These are phyloP conservation scores for Boletus mariae DNA, from an alignment of 1,284 basidiomycete genomes.

Conservation along the genomic window DNA sequence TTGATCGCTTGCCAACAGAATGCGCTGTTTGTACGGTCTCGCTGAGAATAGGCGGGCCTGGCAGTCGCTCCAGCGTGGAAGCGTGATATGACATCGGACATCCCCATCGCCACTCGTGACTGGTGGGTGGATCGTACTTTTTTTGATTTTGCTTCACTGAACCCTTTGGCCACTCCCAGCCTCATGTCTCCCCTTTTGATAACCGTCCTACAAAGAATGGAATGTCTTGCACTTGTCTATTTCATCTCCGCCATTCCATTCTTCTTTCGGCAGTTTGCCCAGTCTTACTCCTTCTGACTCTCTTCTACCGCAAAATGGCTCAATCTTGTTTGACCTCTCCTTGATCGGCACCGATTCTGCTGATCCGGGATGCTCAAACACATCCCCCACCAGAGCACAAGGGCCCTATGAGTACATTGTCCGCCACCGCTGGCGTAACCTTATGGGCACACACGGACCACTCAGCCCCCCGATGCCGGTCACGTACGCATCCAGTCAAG, in stretches of 20 bases:
- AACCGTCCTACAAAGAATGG: slow-evolving; percentile 18
- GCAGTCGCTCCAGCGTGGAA: neutral
- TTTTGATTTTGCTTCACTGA: neutral
- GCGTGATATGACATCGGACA: neutral
- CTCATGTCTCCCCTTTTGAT: slow-evolving; percentile 14
- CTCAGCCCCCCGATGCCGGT: slow-evolving; percentile 10
- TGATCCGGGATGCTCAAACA: slow-evolving; percentile 15
- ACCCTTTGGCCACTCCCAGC: slow-evolving; percentile 9
- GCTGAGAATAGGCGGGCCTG: neutral
- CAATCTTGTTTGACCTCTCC: slow-evolving; percentile 7
- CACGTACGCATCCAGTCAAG: neutral
- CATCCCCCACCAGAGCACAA: neutral
- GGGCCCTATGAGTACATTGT: neutral
- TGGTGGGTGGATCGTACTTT: neutral
- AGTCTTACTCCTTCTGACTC: slow-evolving; percentile 19
- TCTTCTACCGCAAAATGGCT: slow-evolving; percentile 26
- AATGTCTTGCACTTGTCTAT: slow-evolving; percentile 4
- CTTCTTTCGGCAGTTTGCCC: slow-evolving; percentile 23
- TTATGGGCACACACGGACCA: neutral
- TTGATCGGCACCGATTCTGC: slow-evolving; percentile 23
- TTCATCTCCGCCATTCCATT: slow-evolving; percentile 32
- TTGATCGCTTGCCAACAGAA: slow-evolving; percentile 29
- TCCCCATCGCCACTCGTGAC: slow-evolving; percentile 14
- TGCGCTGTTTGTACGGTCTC: slow-evolving; percentile 24
- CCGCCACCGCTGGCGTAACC: neutral